Conservation (phyloP, 306 rosid species). For the Psophocarpus tetragonolobus region DNA sequence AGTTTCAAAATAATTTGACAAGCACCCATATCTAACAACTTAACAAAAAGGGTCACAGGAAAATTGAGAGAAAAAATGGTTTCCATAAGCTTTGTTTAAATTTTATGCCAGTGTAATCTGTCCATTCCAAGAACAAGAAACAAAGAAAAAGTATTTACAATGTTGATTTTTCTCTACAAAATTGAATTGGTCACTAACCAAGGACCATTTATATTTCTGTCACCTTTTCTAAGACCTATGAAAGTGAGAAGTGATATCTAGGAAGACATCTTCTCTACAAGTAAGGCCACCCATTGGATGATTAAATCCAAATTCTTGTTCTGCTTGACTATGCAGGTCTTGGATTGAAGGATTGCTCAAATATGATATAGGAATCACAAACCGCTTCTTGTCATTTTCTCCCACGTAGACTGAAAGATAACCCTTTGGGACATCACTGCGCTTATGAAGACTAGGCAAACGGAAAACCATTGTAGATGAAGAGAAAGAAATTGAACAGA, state of each 20-base stretch:
- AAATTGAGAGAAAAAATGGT: too few species aligned
- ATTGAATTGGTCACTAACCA: not conserved
- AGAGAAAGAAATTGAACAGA: not conserved
- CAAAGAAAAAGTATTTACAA: not conserved
- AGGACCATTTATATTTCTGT: conserved; percentile 2
- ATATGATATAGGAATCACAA: conserved; percentile 38
- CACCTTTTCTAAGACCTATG: not conserved
- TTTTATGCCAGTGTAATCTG: too few species aligned
- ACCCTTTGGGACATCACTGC: conserved; percentile 40
- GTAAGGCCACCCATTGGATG: conserved; percentile 32
- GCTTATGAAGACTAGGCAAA: conserved; percentile 28
- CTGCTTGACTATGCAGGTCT: not conserved
- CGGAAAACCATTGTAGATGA: conserved; percentile 21
- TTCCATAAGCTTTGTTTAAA: too few species aligned
- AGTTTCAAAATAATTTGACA: too few species aligned
- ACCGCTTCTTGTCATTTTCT: conserved; percentile 30
- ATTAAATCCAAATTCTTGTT: not conserved
- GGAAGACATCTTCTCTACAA: conserved; percentile 39
- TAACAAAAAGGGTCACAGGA: too few species aligned
- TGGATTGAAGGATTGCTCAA: conserved; percentile 34
- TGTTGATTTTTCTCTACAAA: not conserved
- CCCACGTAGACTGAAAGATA: conserved; percentile 42
- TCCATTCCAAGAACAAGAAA: too few species aligned
- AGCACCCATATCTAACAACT: too few species aligned
- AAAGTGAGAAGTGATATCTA: conserved; percentile 29